A percentile compares a stretch with the other conserved stretches of the same genome.
These are phyloP conservation scores for Boechera retrofracta DNA, from an alignment of 345 rosid genomes.

Conservation along the genomic window DNA sequence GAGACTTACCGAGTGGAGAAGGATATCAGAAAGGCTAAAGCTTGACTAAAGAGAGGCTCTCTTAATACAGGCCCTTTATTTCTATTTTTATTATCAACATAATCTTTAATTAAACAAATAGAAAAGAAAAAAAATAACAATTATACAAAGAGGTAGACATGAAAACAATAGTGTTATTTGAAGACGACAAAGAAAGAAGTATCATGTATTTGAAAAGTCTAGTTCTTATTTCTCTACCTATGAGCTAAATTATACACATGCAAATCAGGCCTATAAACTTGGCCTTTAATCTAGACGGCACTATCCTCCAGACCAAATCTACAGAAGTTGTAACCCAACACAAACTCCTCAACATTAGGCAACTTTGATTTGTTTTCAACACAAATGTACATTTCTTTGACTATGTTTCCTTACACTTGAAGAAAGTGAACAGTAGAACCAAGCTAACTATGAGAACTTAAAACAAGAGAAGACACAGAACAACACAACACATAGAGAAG, in stretches of 20 bases:
- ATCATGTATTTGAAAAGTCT: too few relatives aligned
- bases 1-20: too few relatives aligned
- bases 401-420: constrained; percentile 21
- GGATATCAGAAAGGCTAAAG: too few relatives aligned
- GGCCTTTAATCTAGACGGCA: not conserved
- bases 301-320: not conserved
- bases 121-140: too few relatives aligned
- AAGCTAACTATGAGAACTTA: constrained; percentile 41
- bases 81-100: too few relatives aligned
- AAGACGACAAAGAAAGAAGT: too few relatives aligned
- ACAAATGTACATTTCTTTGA: constrained; percentile 36
- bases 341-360: constrained; percentile 2
- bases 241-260: constrained; percentile 1
- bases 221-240: not conserved
- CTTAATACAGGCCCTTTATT: too few relatives aligned
- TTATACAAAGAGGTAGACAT: too few relatives aligned
- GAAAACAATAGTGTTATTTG: too few relatives aligned
- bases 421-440: constrained; percentile 8
- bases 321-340: not conserved
- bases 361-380: constrained; percentile 19
- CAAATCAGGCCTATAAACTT: not conserved
- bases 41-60: too few relatives aligned
- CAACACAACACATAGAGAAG: constrained; percentile 72
- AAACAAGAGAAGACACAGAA: constrained; percentile 75
- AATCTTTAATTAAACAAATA: too few relatives aligned